Conservation (phyloP, 2,329 filamentous ascomycete genomes). For the Xylariaceae sp. region DNA sequence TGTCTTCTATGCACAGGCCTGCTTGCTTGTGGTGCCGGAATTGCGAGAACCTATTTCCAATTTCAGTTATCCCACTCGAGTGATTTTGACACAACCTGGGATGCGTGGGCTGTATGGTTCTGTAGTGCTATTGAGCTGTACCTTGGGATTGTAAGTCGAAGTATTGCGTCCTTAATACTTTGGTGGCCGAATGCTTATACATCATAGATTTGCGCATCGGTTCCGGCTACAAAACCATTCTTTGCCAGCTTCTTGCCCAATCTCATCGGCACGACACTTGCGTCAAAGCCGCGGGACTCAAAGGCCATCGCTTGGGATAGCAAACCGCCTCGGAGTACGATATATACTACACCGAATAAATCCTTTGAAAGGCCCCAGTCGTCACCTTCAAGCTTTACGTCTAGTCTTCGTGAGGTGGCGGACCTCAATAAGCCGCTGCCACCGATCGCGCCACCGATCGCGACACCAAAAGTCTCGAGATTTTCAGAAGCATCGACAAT, state of each 20-base stretch:
- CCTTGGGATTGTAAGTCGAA: slow-evolving; percentile 34
- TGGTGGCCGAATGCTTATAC: not conserved
- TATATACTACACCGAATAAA: not conserved
- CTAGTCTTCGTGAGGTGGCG: not conserved
- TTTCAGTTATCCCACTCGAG: slow-evolving; percentile 23
- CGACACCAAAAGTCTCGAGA: too few relatives aligned
- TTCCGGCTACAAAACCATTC: slow-evolving; percentile 41
- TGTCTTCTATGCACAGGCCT: slow-evolving; percentile 47
- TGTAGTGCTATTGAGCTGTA: slow-evolving; percentile 35
- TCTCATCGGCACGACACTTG: slow-evolving; percentile 5
- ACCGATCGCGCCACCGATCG: slow-evolving; percentile 17
- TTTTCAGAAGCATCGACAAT: too few relatives aligned
- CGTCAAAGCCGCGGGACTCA: slow-evolving; percentile 2
- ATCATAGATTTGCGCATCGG: slow-evolving; percentile 37
- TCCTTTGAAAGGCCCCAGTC: not conserved
- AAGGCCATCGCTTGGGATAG: slow-evolving; percentile 7
- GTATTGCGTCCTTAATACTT: not conserved
- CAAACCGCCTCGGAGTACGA: slow-evolving; percentile 1
- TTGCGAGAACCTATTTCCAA: slow-evolving; percentile 33
- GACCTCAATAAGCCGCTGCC: slow-evolving; percentile 29
- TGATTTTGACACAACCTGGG: slow-evolving; percentile 32
- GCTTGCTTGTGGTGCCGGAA: slow-evolving; percentile 38
- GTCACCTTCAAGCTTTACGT: not conserved
- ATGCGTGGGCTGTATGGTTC: slow-evolving; percentile 31
- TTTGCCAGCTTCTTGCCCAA: slow-evolving; percentile 33